Base-by-base conservation (phyloP, 345 rosid species). In the Eucalyptus melliodora region DNA sequence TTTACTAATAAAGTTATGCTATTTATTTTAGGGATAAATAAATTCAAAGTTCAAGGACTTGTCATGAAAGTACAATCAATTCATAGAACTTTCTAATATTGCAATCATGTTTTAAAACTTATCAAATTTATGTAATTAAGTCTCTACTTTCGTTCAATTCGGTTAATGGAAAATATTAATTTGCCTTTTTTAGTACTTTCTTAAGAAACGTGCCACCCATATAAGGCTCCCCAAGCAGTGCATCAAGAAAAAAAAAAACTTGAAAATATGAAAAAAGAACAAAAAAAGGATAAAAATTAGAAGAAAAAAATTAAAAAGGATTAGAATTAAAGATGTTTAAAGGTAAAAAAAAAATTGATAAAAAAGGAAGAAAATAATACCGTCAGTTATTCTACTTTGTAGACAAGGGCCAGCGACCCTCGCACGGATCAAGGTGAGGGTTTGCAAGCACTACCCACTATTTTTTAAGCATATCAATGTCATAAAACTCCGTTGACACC, bases 321-420 rank as follows among this genome's bases (percentile, higher is more conserved):
- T 65, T 14, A n/a, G 37, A 30, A 65, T 65, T 65, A n/a, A 65
- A 62, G 59, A n/a, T 10, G 4, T 65, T 1, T 1, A 65, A 65
- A n/a, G 19, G 19, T 65, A 14, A 14, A 65, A 65, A 26, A 3
- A 60, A 59, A 23, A 55, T 34, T 34, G 37, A 34, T 34, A 59
- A 26, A n/a, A n/a, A 7, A 23, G 7, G 19, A 30, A 15, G 37
- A 60, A 60, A 0, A 65, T n/a, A n/a, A n/a, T n/a, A 15, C 0
- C 5, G 0, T 65, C 6, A 31, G 0, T 67, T 67, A 67, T 67
- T 67, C 21, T 67, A 16, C 42, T 67, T 67, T 16, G 42, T 1
- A 0, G 5, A 67, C 10, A 0, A 31, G 80, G 17, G 12, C 80
- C 40, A 5, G 0, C 6, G 0, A n/a, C 40, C 40, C 80, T 31